phyloP scores from a whole-genome alignment of 345 rosid species.

The Camelina hispida region DNA sequence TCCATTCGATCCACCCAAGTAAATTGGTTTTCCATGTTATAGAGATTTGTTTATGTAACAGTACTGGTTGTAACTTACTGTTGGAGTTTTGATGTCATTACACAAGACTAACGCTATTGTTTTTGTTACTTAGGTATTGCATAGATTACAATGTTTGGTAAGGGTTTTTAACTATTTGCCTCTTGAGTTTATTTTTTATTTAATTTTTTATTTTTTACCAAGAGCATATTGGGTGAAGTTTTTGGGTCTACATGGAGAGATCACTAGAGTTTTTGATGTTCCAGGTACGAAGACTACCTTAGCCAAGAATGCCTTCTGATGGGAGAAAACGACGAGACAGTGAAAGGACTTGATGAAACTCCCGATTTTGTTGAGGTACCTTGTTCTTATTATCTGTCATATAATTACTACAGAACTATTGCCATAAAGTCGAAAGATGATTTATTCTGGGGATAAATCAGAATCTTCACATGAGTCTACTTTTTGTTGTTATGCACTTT shows the following conservation, averaged over 20 bases:
- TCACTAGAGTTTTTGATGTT: neutral
- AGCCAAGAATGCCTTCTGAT: neutral
- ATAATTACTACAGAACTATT: too few relatives aligned
- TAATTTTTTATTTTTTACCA: neutral
- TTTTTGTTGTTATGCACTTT: too few relatives aligned
- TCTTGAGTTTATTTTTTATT: neutral
- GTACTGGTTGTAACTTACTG: too few relatives aligned
- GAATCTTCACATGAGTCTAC: too few relatives aligned
- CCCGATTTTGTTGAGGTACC: too few relatives aligned
- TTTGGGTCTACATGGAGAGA: conserved; percentile 3
- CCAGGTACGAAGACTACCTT: conserved; percentile 13
- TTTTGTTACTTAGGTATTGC: neutral
- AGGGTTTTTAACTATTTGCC: neutral
- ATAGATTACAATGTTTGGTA: conserved; percentile 7
- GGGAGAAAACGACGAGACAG: too few relatives aligned
- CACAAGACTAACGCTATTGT: neutral
- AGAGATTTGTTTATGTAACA: neutral
- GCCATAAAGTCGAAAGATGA: too few relatives aligned
- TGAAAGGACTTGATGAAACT: too few relatives aligned
- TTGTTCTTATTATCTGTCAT: too few relatives aligned
- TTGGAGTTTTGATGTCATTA: too few relatives aligned
- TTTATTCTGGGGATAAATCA: too few relatives aligned
- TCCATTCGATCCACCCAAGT: neutral
- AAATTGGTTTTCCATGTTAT: neutral
- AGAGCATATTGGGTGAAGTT: neutral